Evolutionary conservation across 176 grass and related monocot genomes (phyloP), one percentile per base, ranked within the genome.

Genomic region (Metroxylon sagu): DNA sequence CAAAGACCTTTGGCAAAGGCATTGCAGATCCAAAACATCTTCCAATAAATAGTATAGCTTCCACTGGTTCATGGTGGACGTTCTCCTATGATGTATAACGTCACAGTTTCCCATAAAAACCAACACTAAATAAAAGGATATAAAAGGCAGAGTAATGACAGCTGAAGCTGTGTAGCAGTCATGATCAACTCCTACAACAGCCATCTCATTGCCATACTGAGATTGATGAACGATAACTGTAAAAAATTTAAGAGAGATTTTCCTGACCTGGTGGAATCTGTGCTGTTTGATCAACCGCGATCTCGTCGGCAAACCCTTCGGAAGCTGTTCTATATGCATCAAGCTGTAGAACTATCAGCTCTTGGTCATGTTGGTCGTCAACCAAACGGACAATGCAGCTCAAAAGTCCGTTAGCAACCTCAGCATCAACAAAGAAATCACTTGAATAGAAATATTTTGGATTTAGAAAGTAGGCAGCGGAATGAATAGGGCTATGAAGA

Each of bases 401-500:
- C 4, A 52, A 64, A 27, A 85, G 53, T 28, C 87, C 92, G 12
- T 72, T 88, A 16, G 57, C 62, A 50, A 91, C 79, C 68, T 97
- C 87, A 67, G 66, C 50, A 63, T 97, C 91, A 51, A 55, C 8
- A 53, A 59, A 25, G 71, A 70, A 85, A 19, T 72, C 25, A 1
- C 53, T 62, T 3, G 64, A 49, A 52, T 83, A 91, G 56, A 79
- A 97, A 14, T 80, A 65, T 52, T 62, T 48, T 16, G 87, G 92
- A 66, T 97, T 97, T 19, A 96, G 69, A 72, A 60, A 58, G 57
- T 89, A 85, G 50, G 72, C 81, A 25, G 78, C 83, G 64, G 72
- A 78, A 67, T 97, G 92, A 58, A 90, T 54, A n/a, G 83, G 73
- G 56, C 71, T 85, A 56, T 88, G 81, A 57, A 97, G 66, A 73